Percentiles rank a stretch among this genome's conserved stretches.
Evolutionary conservation across 441 rosid species (phyloP).

Genomic region (Omphalea diandra): DNA sequence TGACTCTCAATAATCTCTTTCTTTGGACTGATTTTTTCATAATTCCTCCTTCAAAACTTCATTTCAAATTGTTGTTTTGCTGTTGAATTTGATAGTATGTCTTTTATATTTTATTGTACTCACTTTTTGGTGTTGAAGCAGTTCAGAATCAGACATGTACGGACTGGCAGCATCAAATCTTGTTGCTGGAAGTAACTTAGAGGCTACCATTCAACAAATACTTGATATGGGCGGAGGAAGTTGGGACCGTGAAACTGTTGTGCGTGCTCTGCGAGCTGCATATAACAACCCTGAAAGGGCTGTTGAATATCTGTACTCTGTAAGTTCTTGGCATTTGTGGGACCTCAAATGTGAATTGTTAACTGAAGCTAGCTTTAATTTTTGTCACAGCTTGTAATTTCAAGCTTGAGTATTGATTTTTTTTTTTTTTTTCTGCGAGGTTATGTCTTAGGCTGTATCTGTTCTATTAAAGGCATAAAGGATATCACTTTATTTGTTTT

Average conservation of each 20-base stretch:
- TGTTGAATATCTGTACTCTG: slow-evolving; percentile 90
- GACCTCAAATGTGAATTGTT: not conserved
- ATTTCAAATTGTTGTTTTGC: too few species aligned
- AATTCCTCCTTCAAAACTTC: too few species aligned
- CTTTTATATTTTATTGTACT: not conserved
- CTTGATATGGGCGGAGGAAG: slow-evolving; percentile 95
- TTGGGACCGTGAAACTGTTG: slow-evolving; percentile 86
- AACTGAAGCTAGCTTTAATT: too few species aligned
- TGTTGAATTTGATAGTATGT: not conserved
- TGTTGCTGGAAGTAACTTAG: slow-evolving; percentile 80
- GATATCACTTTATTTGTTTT: too few species aligned
- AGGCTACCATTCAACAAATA: slow-evolving; percentile 81
- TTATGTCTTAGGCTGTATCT: too few species aligned
- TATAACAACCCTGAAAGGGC: slow-evolving; percentile 95
- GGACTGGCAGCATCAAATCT: slow-evolving; percentile 89
- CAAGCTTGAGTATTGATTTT: too few species aligned
- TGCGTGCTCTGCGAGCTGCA: slow-evolving; percentile 92
- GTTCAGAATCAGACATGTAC: slow-evolving; percentile 57
- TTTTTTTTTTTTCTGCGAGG: too few species aligned
- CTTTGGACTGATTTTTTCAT: too few species aligned
- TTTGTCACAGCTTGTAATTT: not conserved
- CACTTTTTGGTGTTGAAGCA: slow-evolving; percentile 30
- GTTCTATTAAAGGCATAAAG: too few species aligned
- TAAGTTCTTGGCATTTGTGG: slow-evolving; percentile 28
- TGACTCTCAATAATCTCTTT: too few species aligned